Evolutionary conservation across 2,329 filamentous ascomycete species (phyloP).

Genomic region (Cladophialophora bantiana): DNA sequence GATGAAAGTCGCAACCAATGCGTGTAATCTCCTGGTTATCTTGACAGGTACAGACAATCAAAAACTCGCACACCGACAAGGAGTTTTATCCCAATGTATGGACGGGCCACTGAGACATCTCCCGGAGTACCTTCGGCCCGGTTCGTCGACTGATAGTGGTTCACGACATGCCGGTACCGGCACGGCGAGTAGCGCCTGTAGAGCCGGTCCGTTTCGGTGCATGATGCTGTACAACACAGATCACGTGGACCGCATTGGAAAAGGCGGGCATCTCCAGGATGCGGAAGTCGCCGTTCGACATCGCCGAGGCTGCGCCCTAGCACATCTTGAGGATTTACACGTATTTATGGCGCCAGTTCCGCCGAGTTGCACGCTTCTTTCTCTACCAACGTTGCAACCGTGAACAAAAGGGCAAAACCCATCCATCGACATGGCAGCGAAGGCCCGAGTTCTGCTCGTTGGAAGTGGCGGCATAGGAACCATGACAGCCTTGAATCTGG

Average conservation of each 20-base stretch:
- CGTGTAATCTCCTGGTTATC: too few species aligned
- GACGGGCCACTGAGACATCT: too few species aligned
- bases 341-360: neutral
- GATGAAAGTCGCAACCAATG: too few species aligned
- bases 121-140: neutral
- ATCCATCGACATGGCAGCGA: slow-evolving; percentile 28
- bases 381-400: neutral
- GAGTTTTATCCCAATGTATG: neutral
- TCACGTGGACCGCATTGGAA: neutral
- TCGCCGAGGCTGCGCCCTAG: neutral
- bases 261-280: slow-evolving; percentile 19
- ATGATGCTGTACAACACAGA: neutral
- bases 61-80: neutral
- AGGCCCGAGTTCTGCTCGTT: slow-evolving; percentile 59
- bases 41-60: too few species aligned
- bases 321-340: slow-evolving; percentile 1
- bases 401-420: neutral
- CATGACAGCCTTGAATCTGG: slow-evolving; percentile 63
- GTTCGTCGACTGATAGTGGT: neutral
- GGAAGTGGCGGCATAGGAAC: slow-evolving; percentile 66
- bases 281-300: slow-evolving; percentile 16
- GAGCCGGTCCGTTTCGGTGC: neutral
- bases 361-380: neutral
- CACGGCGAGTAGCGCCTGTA: neutral
- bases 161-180: neutral